Evolutionary conservation across 139 green algal genomes (phyloP), one percentile per base, ranked within the genome.

Genomic region (Yamagishiella unicocca): DNA sequence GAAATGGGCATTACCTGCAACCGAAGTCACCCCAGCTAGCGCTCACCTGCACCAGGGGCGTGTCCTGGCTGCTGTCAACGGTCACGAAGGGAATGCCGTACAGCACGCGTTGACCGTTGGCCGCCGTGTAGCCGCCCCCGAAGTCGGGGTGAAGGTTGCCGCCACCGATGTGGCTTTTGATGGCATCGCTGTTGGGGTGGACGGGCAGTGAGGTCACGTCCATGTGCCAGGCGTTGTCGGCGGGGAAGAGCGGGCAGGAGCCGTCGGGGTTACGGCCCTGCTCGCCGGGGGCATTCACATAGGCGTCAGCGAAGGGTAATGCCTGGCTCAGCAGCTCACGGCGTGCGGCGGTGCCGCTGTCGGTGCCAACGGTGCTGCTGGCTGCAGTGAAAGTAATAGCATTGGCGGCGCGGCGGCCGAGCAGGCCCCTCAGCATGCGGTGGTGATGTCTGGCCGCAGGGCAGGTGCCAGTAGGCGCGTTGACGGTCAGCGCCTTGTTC

Each of bases 261-360:
- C 84, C 84, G 58, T 89, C 83, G n/a, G 82, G 37, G 68, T 64
- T 82, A 58, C 84, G 83, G 54, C 83, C 83, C 83, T 83, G 54
- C 68, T 86, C 80, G 22, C 80, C 80, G 25, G 80, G 64, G 0
- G 80, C 80, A 22, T 77, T 37, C 31, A 68, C n/a, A n/a, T 54
- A 86, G 0, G 42, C 66, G 8, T 66, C n/a, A 1, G 62, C 80
- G 6, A 86, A 86, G 3, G 79, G 35, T 40, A 45, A 55, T 9
- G 31, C 54, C 7, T 42, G 17, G 31, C 35, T 35, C n/a, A n/a
- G n/a, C 38, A 84, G 40, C 54, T 42, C n/a, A 9, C 58, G 55
- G 25, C 53, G 76, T 1, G 6, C n/a, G n/a, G n/a, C n/a, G n/a
- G n/a, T n/a, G n/a, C n/a, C n/a, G n/a, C n/a, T n/a, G n/a, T n/a